These are phyloP conservation scores for Leccinum pellstonianum DNA, from an alignment of 768 basidiomycete genomes.

Conservation along the genomic window DNA sequence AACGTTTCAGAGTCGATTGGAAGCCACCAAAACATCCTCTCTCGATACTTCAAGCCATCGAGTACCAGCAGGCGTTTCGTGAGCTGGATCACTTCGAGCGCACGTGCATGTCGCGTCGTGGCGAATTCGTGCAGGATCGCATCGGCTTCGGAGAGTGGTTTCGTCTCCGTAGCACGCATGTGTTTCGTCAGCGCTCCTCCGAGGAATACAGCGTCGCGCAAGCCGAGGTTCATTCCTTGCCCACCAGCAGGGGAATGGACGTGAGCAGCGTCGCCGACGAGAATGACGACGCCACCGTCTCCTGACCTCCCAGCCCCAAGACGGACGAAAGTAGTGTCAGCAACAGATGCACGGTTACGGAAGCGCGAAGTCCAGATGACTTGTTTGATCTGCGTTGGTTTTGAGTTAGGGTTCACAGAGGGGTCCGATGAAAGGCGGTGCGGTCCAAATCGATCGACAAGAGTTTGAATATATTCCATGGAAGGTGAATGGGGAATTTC, in stretches of 20 bases:
- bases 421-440: slow-evolving; percentile 34
- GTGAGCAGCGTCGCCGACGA: slow-evolving; percentile 49
- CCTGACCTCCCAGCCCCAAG: slow-evolving; percentile 15
- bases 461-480: slow-evolving; percentile 42
- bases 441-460: slow-evolving; percentile 42
- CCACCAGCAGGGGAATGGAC: slow-evolving; percentile 56
- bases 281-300: slow-evolving; percentile 22
- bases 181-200: slow-evolving; percentile 41
- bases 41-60: slow-evolving; percentile 22
- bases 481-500: slow-evolving; percentile 37
- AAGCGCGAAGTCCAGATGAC: slow-evolving; percentile 47
- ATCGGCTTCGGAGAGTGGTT: slow-evolving; percentile 24
- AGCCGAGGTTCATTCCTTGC: slow-evolving; percentile 58
- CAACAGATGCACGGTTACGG: slow-evolving; percentile 43
- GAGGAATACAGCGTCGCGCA: slow-evolving; percentile 51
- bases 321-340: slow-evolving; percentile 38
- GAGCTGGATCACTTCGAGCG: slow-evolving; percentile 41
- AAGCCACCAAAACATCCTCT: slow-evolving; percentile 21
- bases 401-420: slow-evolving; percentile 31
- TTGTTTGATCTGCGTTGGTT: slow-evolving; percentile 35
- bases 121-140: slow-evolving; percentile 37
- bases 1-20: slow-evolving; percentile 29
- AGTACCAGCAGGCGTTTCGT: slow-evolving; percentile 36
- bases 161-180: slow-evolving; percentile 17
- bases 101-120: slow-evolving; percentile 37